These are phyloP conservation scores for Alternaria gaisen DNA, from an alignment of 2,329 filamentous ascomycete species.

Conservation along the genomic window DNA sequence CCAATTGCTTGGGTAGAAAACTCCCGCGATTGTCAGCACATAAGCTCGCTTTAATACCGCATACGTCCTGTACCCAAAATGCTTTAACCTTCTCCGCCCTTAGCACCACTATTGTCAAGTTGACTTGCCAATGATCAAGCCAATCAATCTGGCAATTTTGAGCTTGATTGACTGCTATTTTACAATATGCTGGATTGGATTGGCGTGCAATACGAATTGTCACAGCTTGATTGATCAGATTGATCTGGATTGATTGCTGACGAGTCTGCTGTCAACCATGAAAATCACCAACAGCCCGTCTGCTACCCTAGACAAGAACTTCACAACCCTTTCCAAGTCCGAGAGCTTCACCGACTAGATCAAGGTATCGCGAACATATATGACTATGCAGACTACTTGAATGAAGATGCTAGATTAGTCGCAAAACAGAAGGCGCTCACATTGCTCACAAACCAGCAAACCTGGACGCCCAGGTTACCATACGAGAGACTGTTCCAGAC, in stretches of 20 bases:
- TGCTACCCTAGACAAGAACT: not conserved
- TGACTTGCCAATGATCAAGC: too few relatives aligned
- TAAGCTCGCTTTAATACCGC: not conserved
- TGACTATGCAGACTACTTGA: not conserved
- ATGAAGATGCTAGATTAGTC: not conserved
- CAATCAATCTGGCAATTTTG: too few relatives aligned
- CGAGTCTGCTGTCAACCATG: not conserved
- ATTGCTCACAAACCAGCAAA: not conserved
- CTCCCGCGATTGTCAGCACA: not conserved
- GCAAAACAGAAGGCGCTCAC: not conserved
- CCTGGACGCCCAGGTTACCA: not conserved
- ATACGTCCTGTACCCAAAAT: not conserved
- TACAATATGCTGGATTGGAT: too few relatives aligned
- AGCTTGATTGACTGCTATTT: too few relatives aligned
- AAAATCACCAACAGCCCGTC: not conserved
- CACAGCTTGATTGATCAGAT: too few relatives aligned
- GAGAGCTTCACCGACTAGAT: not conserved
- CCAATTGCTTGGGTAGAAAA: not conserved
- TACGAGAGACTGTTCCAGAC: not conserved
- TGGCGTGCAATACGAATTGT: too few relatives aligned
- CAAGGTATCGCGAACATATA: not conserved
- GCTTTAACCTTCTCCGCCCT: not conserved
- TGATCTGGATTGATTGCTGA: too few relatives aligned
- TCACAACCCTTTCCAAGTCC: not conserved
- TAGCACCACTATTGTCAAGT: too few relatives aligned